Percentiles rank a stretch among this genome's conserved stretches.
These are phyloP conservation scores for Cornus controversa DNA, from an alignment of 148 eudicot genomes.

Conservation along the genomic window DNA sequence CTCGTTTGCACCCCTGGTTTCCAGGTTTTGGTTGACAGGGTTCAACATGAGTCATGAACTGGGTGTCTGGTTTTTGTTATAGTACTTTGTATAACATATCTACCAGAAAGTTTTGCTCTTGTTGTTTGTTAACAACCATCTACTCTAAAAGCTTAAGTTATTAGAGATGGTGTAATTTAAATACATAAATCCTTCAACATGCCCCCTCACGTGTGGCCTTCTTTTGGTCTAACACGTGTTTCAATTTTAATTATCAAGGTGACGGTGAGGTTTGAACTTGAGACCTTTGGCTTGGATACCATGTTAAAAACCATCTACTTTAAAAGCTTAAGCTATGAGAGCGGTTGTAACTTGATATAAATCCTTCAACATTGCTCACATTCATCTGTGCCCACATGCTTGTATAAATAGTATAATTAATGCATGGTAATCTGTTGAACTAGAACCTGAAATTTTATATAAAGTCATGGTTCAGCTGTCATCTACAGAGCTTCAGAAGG, in stretches of 20 bases:
- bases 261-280: no score
- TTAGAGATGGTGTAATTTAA: no score
- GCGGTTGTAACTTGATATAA: no score
- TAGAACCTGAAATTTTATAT: neutral
- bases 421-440: slow-evolving; percentile 8
- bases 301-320: no score
- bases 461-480: neutral
- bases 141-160: no score
- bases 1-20: neutral
- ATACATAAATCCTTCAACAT: no score
- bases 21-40: slow-evolving; percentile 1
- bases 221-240: no score
- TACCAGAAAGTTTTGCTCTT: neutral
- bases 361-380: neutral
- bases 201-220: no score
- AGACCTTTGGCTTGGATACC: no score
- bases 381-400: neutral
- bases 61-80: neutral
- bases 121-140: no score
- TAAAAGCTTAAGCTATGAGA: no score
- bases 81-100: neutral
- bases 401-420: neutral
- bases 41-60: neutral
- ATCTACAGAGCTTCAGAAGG: neutral
- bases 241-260: no score